Conservation (phyloP, 768 basidiomycete genomes). For the Suillus placidus region DNA sequence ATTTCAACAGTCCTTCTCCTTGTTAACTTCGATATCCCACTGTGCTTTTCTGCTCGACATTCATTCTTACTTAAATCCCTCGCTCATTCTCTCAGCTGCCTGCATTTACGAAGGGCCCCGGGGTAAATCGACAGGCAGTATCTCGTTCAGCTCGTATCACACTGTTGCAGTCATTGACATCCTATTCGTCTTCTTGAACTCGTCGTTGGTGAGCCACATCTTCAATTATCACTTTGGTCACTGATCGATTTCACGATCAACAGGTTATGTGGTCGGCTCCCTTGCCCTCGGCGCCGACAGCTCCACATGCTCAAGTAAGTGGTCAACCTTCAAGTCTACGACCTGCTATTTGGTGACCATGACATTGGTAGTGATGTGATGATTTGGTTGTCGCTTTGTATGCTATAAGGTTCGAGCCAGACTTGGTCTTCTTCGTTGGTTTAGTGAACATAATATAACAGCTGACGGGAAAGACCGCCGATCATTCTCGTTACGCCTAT, state of each 20-base stretch:
- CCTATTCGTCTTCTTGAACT: slow-evolving; percentile 84
- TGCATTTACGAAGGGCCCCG: background rate
- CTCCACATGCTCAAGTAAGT: slow-evolving; percentile 97
- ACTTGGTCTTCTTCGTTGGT: background rate
- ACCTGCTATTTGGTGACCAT: slow-evolving; percentile 16
- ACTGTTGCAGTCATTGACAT: slow-evolving; percentile 79
- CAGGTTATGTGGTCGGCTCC: slow-evolving; percentile 93
- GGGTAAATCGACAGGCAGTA: slow-evolving; percentile 25
- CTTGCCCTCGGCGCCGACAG: slow-evolving; percentile 94
- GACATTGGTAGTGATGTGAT: slow-evolving; percentile 79
- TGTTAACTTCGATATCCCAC: background rate
- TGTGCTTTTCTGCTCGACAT: too few relatives aligned
- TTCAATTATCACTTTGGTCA: background rate
- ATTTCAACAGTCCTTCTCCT: background rate
- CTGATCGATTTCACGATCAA: background rate
- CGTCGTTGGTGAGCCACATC: slow-evolving; percentile 58
- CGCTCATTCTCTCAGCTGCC: background rate
- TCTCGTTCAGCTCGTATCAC: slow-evolving; percentile 77
- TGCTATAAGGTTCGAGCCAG: slow-evolving; percentile 71
- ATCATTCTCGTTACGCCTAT: slow-evolving; percentile 85
- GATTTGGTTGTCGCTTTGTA: slow-evolving; percentile 93
- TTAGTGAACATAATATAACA: slow-evolving; percentile 31
- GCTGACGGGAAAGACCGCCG: slow-evolving; percentile 63
- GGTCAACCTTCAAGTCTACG: background rate
- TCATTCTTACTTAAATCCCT: background rate